A percentile compares a stretch with the other conserved stretches of the same genome.
Evolutionary conservation across 352 stramenopile genomes (phyloP).

Genomic region (Aphanomyces invadans): DNA sequence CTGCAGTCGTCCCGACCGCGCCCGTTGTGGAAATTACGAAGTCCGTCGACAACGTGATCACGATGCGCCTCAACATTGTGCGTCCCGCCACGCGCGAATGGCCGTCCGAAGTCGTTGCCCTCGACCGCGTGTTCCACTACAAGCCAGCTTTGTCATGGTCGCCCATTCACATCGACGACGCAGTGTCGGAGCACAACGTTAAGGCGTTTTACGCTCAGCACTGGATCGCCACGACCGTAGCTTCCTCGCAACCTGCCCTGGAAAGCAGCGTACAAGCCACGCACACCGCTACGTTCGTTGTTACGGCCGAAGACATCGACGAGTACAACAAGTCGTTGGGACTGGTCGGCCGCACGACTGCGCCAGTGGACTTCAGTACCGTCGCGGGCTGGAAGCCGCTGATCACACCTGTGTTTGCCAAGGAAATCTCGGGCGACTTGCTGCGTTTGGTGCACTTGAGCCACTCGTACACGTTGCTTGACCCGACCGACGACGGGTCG

Average conservation of each 20-base stretch:
- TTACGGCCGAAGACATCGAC: conserved; percentile 46
- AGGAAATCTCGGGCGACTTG: conserved; percentile 73
- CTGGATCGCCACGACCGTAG: conserved; percentile 52
- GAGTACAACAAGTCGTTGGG: conserved; percentile 54
- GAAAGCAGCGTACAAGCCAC: conserved; percentile 47
- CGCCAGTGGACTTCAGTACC: conserved; percentile 66
- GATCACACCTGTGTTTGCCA: conserved; percentile 77
- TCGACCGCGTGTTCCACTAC: conserved; percentile 54
- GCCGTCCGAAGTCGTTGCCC: conserved; percentile 33
- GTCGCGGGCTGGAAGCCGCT: conserved; percentile 74
- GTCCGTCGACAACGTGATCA: conserved; percentile 34
- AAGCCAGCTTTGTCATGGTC: conserved; percentile 38
- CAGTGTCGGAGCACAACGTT: conserved; percentile 43
- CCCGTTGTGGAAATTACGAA: conserved; percentile 46
- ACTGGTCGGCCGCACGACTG: conserved; percentile 31
- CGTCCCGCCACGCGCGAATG: conserved; percentile 49
- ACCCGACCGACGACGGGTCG: conserved; percentile 25
- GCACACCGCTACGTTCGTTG: conserved; percentile 55
- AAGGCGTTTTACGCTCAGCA: conserved; percentile 74
- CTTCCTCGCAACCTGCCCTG: conserved; percentile 54
- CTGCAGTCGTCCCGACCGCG: neutral
- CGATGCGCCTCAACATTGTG: conserved; percentile 45
- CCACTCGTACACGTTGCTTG: conserved; percentile 75
- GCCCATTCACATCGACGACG: conserved; percentile 39
- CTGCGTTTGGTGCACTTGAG: conserved; percentile 77